Evolutionary conservation across 1,139 yeast genomes (phyloP).

Genomic region (Yamadazyma trypodendri): DNA sequence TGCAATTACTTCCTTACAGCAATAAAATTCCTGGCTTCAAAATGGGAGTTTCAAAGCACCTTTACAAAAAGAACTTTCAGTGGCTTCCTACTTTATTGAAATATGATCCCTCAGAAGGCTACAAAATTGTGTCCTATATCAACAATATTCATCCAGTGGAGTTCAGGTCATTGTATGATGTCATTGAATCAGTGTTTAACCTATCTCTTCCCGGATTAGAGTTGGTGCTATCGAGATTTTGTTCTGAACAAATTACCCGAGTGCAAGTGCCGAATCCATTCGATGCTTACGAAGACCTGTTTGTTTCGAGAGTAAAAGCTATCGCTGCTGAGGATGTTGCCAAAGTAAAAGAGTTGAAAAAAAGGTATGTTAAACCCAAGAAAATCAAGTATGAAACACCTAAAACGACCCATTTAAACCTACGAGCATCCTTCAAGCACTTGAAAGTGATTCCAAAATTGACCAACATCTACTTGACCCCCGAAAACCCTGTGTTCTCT

Average conservation of each 20-base stretch:
- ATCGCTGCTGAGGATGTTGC: slow-evolving; percentile 1
- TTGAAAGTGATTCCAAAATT: slow-evolving; percentile 41
- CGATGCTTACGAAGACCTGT: slow-evolving; percentile 14
- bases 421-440: slow-evolving; percentile 16
- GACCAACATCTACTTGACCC: slow-evolving; percentile 44
- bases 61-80: slow-evolving; percentile 20
- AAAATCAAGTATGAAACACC: slow-evolving; percentile 20
- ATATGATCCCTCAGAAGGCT: slow-evolving; percentile 8
- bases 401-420: slow-evolving; percentile 17
- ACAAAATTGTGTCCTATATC: slow-evolving; percentile 33
- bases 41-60: slow-evolving; percentile 12
- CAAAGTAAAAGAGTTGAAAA: not conserved
- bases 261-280: slow-evolving; percentile 15
- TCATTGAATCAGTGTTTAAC: slow-evolving; percentile 27
- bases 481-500: slow-evolving; percentile 35
- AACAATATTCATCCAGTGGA: slow-evolving; percentile 37
- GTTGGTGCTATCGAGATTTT: slow-evolving; percentile 23
- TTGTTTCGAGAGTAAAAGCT: slow-evolving; percentile 7
- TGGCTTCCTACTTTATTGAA: slow-evolving; percentile 31
- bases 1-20: slow-evolving; percentile 12
- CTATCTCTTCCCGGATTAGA: slow-evolving; percentile 24
- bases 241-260: slow-evolving; percentile 20
- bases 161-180: slow-evolving; percentile 22
- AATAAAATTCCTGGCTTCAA: slow-evolving; percentile 18
- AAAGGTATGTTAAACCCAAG: slow-evolving; percentile 4